Evolutionary conservation across 2,329 filamentous ascomycete species (phyloP).

Genomic region (Macrophomina phaseolina): DNA sequence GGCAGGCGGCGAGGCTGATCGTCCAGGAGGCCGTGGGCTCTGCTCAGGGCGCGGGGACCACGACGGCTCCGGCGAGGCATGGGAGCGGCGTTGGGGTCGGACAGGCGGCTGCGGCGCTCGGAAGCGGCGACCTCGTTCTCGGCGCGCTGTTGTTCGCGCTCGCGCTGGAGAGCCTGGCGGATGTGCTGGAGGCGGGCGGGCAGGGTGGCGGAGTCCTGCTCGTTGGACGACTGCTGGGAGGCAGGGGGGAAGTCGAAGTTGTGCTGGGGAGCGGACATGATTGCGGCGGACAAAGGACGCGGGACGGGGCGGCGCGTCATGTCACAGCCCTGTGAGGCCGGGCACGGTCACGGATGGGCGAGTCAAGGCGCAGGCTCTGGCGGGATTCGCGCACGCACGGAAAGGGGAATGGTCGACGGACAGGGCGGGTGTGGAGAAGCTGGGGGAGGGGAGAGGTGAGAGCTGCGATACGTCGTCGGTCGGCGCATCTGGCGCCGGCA

Average conservation of each 20-base stretch:
- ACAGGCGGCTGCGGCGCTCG: slow-evolving; percentile 11
- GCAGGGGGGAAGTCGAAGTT: slow-evolving; percentile 55
- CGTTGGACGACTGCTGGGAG: slow-evolving; percentile 25
- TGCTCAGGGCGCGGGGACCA: slow-evolving; percentile 8
- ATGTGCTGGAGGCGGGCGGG: slow-evolving; percentile 39
- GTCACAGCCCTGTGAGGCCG: slow-evolving; percentile 7
- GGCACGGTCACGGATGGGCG: background rate
- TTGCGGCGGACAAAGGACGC: slow-evolving; percentile 32
- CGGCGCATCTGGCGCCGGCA: background rate
- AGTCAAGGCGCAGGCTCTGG: background rate
- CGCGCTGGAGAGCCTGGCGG: slow-evolving; percentile 41
- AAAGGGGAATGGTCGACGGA: background rate
- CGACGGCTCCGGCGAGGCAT: slow-evolving; percentile 26
- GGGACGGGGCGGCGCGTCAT: slow-evolving; percentile 19
- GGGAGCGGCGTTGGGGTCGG: slow-evolving; percentile 7
- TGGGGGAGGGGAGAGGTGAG: background rate
- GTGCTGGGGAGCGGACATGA: slow-evolving; percentile 37
- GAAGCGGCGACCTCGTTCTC: slow-evolving; percentile 30
- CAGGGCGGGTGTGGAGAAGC: slow-evolving; percentile 2
- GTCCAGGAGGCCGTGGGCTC: slow-evolving; percentile 5
- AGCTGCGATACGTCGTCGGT: slow-evolving; percentile 5
- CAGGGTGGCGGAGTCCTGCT: slow-evolving; percentile 24
- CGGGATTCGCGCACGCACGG: background rate
- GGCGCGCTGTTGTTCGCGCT: slow-evolving; percentile 38
- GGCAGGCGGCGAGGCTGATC: slow-evolving; percentile 1